Base-by-base conservation (phyloP, 108 stramenopile genomes). In the Poteriospumella lacustris region DNA sequence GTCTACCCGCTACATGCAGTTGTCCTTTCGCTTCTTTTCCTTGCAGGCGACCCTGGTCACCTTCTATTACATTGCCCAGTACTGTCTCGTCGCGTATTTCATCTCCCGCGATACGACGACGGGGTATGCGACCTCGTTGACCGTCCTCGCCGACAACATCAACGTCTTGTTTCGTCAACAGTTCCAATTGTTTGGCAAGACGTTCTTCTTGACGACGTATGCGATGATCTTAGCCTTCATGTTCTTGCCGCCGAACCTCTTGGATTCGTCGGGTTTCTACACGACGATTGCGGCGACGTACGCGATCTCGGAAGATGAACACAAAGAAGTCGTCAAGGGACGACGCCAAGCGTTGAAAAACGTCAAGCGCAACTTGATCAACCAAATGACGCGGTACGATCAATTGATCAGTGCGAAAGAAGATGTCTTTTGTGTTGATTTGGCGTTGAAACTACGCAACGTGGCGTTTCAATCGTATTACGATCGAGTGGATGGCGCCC, bases 1-100 rank as follows among this genome's bases (percentile, higher is more conserved):
- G 31, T 33, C 31, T 5, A 80, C 78, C n/a, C 78, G 83, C n/a
- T 75, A 82, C 40, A 68, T 81, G 42, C 83, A 84, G 75, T 78
- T 84, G 26, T 80, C 83, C 24, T 84, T 76, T 81, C 81, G 83
- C 19, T 84, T 82, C 75, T 84, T 84, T 69, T n/a, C n/a, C n/a
- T 58, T 84, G 0, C 83, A 84, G 79, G 81, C 78, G 43, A 0
- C 42, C 9, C 56, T 79, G 2, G 78, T 79, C n/a, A 56, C 70
- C 9, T 52, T 56, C 38, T 73, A 73, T 24, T 73, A 73, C 36
- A 42, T 73, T 42, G 9, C 36, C 5, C 44, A 73, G 42, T 73
- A 73, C 36, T n/a, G 12, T 44, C 9, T 38, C 31, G 70, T 73
- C 3, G 31, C 36, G 9, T 73, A 73, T 56, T 56, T 42, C 41